phyloP scores from a whole-genome alignment of 768 basidiomycete genomes.

The Kwoniella botswanensis region DNA sequence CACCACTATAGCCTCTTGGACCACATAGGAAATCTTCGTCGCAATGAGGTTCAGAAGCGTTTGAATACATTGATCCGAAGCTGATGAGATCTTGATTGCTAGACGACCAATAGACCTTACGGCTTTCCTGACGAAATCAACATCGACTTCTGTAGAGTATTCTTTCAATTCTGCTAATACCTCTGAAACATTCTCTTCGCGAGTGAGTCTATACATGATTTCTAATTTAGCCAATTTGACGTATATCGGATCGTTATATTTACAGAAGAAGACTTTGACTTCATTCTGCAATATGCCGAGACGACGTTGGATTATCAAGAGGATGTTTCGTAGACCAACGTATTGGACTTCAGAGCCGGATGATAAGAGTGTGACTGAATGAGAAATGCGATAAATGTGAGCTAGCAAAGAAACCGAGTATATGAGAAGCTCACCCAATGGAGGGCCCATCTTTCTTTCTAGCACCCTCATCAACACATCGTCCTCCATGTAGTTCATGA shows the following conservation, averaged over 20 bases:
- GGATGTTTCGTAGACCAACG: slow-evolving; percentile 92
- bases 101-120: slow-evolving; percentile 95
- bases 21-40: slow-evolving; percentile 92
- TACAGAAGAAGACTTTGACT: slow-evolving; percentile 99
- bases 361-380: slow-evolving; percentile 84
- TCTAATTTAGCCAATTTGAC: slow-evolving; percentile 97
- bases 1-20: slow-evolving; percentile 96
- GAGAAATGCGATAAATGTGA: neutral
- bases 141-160: slow-evolving; percentile 98
- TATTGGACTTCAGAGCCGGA: slow-evolving; percentile 99
- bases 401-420: neutral
- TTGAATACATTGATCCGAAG: slow-evolving; percentile 87
- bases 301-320: slow-evolving; percentile 93
- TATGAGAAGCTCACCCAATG: slow-evolving; percentile 69
- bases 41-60: slow-evolving; percentile 83
- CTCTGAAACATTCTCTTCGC: slow-evolving; percentile 90
- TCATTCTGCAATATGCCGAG: slow-evolving; percentile 92
- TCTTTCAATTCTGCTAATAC: slow-evolving; percentile 94
- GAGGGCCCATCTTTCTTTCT: slow-evolving; percentile 98
- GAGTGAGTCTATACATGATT: slow-evolving; percentile 96
- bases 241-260: slow-evolving; percentile 99
- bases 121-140: slow-evolving; percentile 97
- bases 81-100: slow-evolving; percentile 93
- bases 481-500: slow-evolving; percentile 99
- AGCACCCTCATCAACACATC: slow-evolving; percentile 81